Base-by-base conservation (phyloP, 352 stramenopile genomes). In the Globisporangium takayamanum region DNA sequence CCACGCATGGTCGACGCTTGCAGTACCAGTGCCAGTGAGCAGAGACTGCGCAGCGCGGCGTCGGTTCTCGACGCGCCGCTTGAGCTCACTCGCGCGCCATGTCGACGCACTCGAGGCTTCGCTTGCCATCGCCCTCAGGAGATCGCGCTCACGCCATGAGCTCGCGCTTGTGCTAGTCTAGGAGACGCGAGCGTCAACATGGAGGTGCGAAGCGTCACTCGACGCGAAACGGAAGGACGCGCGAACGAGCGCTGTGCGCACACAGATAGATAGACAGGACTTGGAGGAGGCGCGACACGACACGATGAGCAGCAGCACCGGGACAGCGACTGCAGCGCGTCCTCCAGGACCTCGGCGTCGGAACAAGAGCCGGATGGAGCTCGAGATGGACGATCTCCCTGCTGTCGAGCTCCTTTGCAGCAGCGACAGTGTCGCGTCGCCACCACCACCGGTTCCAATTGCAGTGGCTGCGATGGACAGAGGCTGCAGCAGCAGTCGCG, bases 51-150 rank as follows among this genome's bases (percentile, higher is more conserved):
- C 59, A 26, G 60, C 55, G 18, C 25, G 55, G 14, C 62, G 64
- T 3, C 73, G 69, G 56, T 89, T 89, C 20, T 68, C 73, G 18
- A 78, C 62, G 15, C 75, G 79, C 5, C 74, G 63, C 28, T 66
- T 63, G 44, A 88, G 65, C 63, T 89, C 77, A 3, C 54, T 67
- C 30, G 77, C 77, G n/a, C 75, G 75, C 57, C 67, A 71, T 22
- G 55, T 30, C 50, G 51, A 58, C 15, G 26, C 33, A 46, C 36
- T 36, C 18, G 14, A 33, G 14, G 47, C n/a, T 7, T 42, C 47
- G 47, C 22, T 16, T 22, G 47, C 22, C 53, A 50, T 52, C 22
- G 14, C 25, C 22, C 25, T 3, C 28, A 33, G 28, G 28, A 33
- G 28, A 5, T 33, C 28, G 5, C 28, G 28, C 2, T 33, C 28